Evolutionary conservation across 1,139 yeast genomes (phyloP).

Genomic region (Geotrichum australiense): DNA sequence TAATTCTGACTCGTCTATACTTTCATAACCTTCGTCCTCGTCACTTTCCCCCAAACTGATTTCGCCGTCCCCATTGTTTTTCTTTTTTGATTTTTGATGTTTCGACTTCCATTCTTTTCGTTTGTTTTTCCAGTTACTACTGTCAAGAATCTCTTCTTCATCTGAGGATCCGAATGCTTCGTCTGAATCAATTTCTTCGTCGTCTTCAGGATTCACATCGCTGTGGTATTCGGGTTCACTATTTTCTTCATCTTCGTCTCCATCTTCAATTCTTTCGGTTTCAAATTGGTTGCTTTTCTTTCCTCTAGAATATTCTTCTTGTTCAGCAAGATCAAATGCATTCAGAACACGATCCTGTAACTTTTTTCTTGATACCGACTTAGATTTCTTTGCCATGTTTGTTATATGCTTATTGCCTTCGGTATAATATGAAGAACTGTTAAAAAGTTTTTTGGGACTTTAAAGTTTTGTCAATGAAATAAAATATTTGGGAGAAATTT

Average conservation of each 20-base stretch:
- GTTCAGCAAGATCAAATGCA: constrained; percentile 46
- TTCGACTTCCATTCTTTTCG: constrained; percentile 21
- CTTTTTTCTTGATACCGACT: constrained; percentile 14
- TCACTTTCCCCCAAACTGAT: constrained; percentile 28
- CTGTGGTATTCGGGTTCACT: constrained; percentile 30
- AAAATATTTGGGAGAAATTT: background rate
- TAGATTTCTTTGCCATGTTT: constrained; percentile 15
- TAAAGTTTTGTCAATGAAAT: background rate
- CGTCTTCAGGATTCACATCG: constrained; percentile 37
- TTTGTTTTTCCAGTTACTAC: constrained; percentile 22
- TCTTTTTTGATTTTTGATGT: constrained; percentile 14
- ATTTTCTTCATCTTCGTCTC: constrained; percentile 31
- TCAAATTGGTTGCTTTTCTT: constrained; percentile 23
- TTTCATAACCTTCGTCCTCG: constrained; percentile 36
- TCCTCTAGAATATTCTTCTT: constrained; percentile 18
- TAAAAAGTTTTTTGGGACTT: background rate
- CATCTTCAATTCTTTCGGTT: constrained; percentile 32
- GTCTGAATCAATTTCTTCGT: constrained; percentile 42
- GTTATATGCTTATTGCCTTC: background rate
- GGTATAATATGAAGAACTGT: background rate
- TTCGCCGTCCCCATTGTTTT: constrained; percentile 17
- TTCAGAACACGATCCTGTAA: constrained; percentile 31
- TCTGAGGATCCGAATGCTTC: constrained; percentile 35
- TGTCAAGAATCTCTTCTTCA: constrained; percentile 25
- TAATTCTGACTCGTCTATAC: constrained; percentile 66